phyloP scores from a whole-genome alignment of 140 eudicot species.

The Ambrosia hybrid region DNA sequence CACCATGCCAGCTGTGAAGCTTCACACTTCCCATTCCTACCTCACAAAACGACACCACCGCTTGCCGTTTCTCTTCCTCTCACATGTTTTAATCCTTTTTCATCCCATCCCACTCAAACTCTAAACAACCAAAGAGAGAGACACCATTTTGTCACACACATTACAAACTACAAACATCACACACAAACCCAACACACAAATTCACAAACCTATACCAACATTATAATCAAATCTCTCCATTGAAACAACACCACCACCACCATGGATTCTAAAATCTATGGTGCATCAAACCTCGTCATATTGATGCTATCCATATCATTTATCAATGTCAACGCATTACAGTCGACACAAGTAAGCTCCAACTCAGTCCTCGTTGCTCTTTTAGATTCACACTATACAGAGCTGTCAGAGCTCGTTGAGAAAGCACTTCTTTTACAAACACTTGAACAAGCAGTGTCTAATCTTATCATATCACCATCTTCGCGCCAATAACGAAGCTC shows the following conservation, averaged over 20 bases:
- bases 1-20: conserved; percentile 7
- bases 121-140: neutral
- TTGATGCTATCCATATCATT: conserved; percentile 12
- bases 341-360: conserved; percentile 51
- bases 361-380: conserved; percentile 74
- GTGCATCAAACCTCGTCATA: conserved; percentile 9
- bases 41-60: conserved; percentile 18
- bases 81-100: neutral
- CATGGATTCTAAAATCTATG: conserved; percentile 67
- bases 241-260: conserved; percentile 35
- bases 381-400: conserved; percentile 76
- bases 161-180: neutral
- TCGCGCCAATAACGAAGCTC: conserved; percentile 71
- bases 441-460: conserved; percentile 47
- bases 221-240: too few species aligned
- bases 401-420: conserved; percentile 74
- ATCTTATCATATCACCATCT: conserved; percentile 66
- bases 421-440: conserved; percentile 67
- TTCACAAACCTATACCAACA: neutral
- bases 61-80: conserved; percentile 9
- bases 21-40: neutral
- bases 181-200: neutral
- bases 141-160: neutral
- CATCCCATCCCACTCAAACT: conserved; percentile 5
- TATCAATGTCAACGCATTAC: conserved; percentile 38